A percentile compares a stretch with the other conserved stretches of the same genome.
These are phyloP conservation scores for Macrotyloma uniflorum DNA, from an alignment of 306 rosid genomes.

Conservation along the genomic window DNA sequence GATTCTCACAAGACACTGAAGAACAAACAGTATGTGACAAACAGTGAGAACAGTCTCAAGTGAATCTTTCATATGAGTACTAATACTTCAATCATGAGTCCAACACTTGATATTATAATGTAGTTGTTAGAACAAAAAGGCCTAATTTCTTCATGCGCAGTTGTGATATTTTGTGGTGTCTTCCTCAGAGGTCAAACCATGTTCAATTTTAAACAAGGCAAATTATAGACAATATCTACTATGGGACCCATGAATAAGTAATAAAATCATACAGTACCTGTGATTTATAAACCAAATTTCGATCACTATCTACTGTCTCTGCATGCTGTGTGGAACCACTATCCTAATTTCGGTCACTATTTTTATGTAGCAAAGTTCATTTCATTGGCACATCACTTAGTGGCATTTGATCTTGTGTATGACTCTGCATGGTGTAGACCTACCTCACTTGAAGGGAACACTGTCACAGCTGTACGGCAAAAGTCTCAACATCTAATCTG, in stretches of 20 bases:
- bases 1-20: constrained; percentile 36
- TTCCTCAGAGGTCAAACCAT: constrained; percentile 49
- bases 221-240: constrained; percentile 48
- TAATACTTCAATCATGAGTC: constrained; percentile 40
- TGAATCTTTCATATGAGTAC: constrained; percentile 29
- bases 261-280: constrained; percentile 8
- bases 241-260: constrained; percentile 40
- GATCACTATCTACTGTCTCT: neutral
- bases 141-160: constrained; percentile 38
- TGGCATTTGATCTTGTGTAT: constrained; percentile 22
- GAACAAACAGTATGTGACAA: constrained; percentile 46
- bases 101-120: constrained; percentile 18
- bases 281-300: constrained; percentile 17
- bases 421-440: constrained; percentile 22
- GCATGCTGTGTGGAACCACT: constrained; percentile 34
- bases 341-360: too few species aligned
- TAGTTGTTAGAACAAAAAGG: constrained; percentile 39
- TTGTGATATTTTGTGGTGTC: constrained; percentile 36
- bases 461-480: constrained; percentile 44
- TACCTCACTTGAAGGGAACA: constrained; percentile 33
- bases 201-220: constrained; percentile 42
- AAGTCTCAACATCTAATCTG: constrained; percentile 41
- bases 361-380: neutral
- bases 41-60: constrained; percentile 23
- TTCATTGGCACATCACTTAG: constrained; percentile 14